These are phyloP conservation scores for Oryza punctata DNA, from an alignment of 176 grass and related monocot genomes.

Conservation along the genomic window DNA sequence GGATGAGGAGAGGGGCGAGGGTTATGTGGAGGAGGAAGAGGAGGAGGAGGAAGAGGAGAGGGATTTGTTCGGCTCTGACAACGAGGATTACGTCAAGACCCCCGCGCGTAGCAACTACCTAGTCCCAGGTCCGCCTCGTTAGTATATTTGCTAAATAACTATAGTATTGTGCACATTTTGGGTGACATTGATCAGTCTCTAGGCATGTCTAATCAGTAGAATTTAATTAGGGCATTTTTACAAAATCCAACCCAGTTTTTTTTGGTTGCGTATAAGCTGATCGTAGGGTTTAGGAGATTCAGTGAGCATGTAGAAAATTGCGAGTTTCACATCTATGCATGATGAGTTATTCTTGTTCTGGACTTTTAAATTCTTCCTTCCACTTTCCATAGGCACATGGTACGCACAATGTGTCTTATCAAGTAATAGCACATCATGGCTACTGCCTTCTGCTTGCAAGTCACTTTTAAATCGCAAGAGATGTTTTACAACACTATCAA, in stretches of 20 bases:
- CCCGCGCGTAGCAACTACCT: constrained; percentile 63
- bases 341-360: neutral
- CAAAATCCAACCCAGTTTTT: neutral
- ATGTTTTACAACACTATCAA: constrained; percentile 14
- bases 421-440: neutral
- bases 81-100: constrained; percentile 83
- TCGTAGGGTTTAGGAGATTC: neutral
- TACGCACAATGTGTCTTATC: neutral
- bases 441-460: neutral
- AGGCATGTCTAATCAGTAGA: neutral
- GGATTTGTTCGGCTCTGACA: constrained; percentile 94
- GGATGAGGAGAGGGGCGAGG: constrained; percentile 33
- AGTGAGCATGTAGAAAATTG: neutral
- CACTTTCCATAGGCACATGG: neutral
- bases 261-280: neutral
- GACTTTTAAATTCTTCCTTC: constrained; percentile 6
- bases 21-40: constrained; percentile 15
- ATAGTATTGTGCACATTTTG: neutral
- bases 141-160: neutral
- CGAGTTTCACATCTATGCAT: neutral
- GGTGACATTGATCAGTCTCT: neutral
- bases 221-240: neutral
- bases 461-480: neutral
- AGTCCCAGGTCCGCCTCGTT: constrained; percentile 68
- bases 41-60: constrained; percentile 59